Base-by-base conservation (phyloP, 108 stramenopile genomes). In the Skeletonema potamos region DNA sequence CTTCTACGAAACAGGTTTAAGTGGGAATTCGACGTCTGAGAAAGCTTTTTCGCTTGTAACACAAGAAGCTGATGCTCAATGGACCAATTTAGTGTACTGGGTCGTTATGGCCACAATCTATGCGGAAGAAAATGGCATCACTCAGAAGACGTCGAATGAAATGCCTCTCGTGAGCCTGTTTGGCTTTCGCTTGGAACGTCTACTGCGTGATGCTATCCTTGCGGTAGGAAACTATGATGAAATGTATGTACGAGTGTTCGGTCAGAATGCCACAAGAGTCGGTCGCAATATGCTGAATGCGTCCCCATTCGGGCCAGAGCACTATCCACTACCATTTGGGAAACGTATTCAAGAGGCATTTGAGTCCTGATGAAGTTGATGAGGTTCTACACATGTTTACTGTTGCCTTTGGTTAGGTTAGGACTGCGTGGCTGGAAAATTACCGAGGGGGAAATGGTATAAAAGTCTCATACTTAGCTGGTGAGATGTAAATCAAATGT, bases 1-100 rank as follows among this genome's bases (percentile, higher is more conserved):
- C 30, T 32, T 32, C 30, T 1, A 32, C 1, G 1, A 1, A 32
- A 1, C 5, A 6, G 30, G 30, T 32, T n/a, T n/a, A n/a, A n/a
- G n/a, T n/a, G n/a, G n/a, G n/a, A n/a, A n/a, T n/a, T n/a, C n/a
- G n/a, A n/a, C n/a, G n/a, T n/a, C n/a, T n/a, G n/a, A n/a, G n/a
- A 32, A 32, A 32, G 30, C 83, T 43, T 59, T 84, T 33, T 69
- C 74, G 4, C 20, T 84, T 43, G 79, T 76, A 17, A 81, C 79
- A 13, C 22, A 46, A 20, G 57, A 79, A 43, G 73, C 68, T 39
- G 83, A 84, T 54, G 55, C 54, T 1, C 22, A 54, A 28, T 84
- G 77, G 77, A 32, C 77, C n/a, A 46, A 70, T n/a, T 84, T 84
- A 55, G 73, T 74, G 11, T 68, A 58, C 34, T 84, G 83, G 83